phyloP scores from a whole-genome alignment of 1,284 basidiomycete genomes.

The Ustilago bromivora region DNA sequence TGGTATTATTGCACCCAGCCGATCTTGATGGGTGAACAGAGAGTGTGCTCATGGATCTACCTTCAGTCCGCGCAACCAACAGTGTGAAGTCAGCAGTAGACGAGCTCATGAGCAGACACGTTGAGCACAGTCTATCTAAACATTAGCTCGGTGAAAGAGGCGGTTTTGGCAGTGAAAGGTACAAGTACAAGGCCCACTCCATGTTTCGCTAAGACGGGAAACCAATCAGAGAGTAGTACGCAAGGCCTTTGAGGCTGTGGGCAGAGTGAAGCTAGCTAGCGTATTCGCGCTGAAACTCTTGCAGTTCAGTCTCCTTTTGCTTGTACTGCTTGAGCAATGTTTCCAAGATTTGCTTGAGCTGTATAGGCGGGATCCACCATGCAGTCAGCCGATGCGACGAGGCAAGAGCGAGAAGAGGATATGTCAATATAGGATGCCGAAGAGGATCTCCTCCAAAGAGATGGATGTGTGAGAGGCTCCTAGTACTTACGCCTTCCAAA shows the following conservation, averaged over 20 bases:
- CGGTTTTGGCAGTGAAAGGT: slow-evolving; percentile 4
- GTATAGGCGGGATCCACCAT: slow-evolving; percentile 7
- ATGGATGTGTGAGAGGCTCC: background rate
- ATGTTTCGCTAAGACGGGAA: background rate
- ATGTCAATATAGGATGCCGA: too few relatives aligned
- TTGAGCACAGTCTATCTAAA: background rate
- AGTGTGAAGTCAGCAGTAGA: background rate
- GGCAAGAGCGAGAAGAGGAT: background rate
- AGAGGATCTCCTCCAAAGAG: background rate
- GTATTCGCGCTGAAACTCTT: slow-evolving; percentile 57
- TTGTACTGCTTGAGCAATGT: slow-evolving; percentile 68
- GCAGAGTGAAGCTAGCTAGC: slow-evolving; percentile 12
- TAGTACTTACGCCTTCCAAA: slow-evolving; percentile 60
- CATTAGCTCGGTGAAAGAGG: background rate
- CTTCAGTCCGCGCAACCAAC: background rate
- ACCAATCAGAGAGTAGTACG: background rate
- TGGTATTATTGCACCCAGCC: background rate
- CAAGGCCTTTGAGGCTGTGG: background rate
- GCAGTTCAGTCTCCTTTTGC: slow-evolving; percentile 61
- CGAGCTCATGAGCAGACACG: background rate
- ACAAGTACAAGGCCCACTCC: slow-evolving; percentile 25
- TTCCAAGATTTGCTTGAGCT: slow-evolving; percentile 65
- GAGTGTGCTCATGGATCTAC: background rate
- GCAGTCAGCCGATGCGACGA: background rate
- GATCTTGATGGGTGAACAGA: background rate